phyloP scores from a whole-genome alignment of 768 basidiomycete species.

The Coprinopsis strossmayeri region DNA sequence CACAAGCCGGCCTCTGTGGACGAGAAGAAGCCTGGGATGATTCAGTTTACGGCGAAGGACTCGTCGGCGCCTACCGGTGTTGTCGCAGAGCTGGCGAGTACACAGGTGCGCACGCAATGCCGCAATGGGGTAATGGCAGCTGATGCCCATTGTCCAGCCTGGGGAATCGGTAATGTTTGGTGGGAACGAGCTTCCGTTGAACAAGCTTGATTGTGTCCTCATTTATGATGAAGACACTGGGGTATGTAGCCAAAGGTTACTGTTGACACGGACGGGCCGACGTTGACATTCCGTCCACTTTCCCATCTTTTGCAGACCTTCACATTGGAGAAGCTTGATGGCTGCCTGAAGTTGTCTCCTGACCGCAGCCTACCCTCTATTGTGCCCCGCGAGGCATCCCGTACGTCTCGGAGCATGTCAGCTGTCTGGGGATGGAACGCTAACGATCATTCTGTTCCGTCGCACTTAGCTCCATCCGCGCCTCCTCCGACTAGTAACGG shows the following conservation, averaged over 20 bases:
- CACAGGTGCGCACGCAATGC: slow-evolving; percentile 45
- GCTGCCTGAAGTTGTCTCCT: slow-evolving; percentile 48
- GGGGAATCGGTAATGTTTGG: slow-evolving; percentile 50
- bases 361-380: slow-evolving; percentile 34
- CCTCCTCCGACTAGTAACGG: not conserved
- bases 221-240: slow-evolving; percentile 74
- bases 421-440: not conserved
- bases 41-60: slow-evolving; percentile 46
- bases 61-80: slow-evolving; percentile 32
- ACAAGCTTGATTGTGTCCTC: slow-evolving; percentile 70
- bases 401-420: too few species aligned
- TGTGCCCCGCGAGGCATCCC: too few species aligned
- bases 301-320: slow-evolving; percentile 40
- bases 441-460: slow-evolving; percentile 5
- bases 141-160: slow-evolving; percentile 23
- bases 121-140: not conserved
- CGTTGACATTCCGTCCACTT: not conserved
- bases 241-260: too few species aligned
- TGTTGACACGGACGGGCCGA: too few species aligned
- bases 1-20: slow-evolving; percentile 75
- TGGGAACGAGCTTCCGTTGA: slow-evolving; percentile 52
- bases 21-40: slow-evolving; percentile 52
- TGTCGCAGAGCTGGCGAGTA: slow-evolving; percentile 58
- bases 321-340: slow-evolving; percentile 72
- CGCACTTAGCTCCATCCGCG: slow-evolving; percentile 7